Conservation (phyloP, 345 rosid species). For the Salix suchowensis region DNA sequence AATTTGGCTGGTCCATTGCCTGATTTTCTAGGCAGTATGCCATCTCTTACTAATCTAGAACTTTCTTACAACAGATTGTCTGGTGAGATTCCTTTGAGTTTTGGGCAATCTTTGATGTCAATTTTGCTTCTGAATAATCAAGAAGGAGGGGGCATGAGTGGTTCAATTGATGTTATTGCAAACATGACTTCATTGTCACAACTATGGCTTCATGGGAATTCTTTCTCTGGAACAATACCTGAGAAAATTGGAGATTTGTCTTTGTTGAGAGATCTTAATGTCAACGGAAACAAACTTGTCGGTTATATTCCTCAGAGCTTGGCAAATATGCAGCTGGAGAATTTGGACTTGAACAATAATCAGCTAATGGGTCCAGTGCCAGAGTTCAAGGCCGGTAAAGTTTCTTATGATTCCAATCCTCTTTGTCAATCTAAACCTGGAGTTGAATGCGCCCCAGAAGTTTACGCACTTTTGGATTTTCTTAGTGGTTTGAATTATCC, state of each 20-base stretch:
- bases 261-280: slow-evolving; percentile 38
- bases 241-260: slow-evolving; percentile 35
- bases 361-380: slow-evolving; percentile 45
- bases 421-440: slow-evolving; percentile 44
- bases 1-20: slow-evolving; percentile 45
- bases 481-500: slow-evolving; percentile 37
- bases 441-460: slow-evolving; percentile 38
- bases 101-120: slow-evolving; percentile 35
- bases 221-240: slow-evolving; percentile 39
- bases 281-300: slow-evolving; percentile 38
- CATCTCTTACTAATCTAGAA: slow-evolving; percentile 27
- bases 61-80: slow-evolving; percentile 41
- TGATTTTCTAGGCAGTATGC: slow-evolving; percentile 34
- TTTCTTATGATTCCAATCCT: slow-evolving; percentile 34
- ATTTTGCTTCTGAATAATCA: slow-evolving; percentile 47
- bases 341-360: slow-evolving; percentile 41
- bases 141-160: slow-evolving; percentile 33
- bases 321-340: slow-evolving; percentile 38
- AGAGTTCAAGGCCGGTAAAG: slow-evolving; percentile 37
- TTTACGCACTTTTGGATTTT: slow-evolving; percentile 36
- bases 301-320: slow-evolving; percentile 49
- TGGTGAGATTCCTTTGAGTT: slow-evolving; percentile 40
- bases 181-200: slow-evolving; percentile 38
- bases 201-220: slow-evolving; percentile 55
- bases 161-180: slow-evolving; percentile 36